phyloP scores from a whole-genome alignment of 116 monocot species.

The Cymodocea nodosa region DNA sequence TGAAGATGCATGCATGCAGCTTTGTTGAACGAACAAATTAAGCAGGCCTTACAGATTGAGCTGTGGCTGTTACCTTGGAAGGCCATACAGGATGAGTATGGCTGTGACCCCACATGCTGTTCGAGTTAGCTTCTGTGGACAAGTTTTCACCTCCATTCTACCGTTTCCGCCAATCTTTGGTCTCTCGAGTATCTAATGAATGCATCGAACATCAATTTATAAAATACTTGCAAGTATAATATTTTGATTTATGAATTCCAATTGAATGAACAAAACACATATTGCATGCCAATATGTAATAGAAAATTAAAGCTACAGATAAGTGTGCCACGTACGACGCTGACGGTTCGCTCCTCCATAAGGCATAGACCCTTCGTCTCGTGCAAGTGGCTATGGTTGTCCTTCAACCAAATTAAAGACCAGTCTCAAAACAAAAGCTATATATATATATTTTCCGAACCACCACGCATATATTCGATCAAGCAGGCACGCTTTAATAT shows the following conservation, averaged over 20 bases:
- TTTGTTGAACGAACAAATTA: neutral
- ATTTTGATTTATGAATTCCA: too few species aligned
- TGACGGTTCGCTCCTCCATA: slow-evolving; percentile 88
- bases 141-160: slow-evolving; percentile 75
- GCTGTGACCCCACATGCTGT: slow-evolving; percentile 94
- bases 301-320: too few species aligned
- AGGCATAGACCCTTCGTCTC: slow-evolving; percentile 91
- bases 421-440: too few species aligned
- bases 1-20: too few species aligned
- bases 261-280: too few species aligned
- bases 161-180: slow-evolving; percentile 69
- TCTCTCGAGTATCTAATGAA: slow-evolving; percentile 51
- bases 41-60: neutral
- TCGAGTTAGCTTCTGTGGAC: slow-evolving; percentile 65
- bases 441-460: too few species aligned
- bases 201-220: too few species aligned
- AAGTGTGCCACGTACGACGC: slow-evolving; percentile 48
- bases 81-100: slow-evolving; percentile 88
- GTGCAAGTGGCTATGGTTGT: slow-evolving; percentile 77
- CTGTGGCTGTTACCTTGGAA: slow-evolving; percentile 48
- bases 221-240: too few species aligned
- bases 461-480: too few species aligned
- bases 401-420: too few species aligned
- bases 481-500: too few species aligned
- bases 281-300: too few species aligned